Evolutionary conservation across 2,329 filamentous ascomycete species (phyloP).

Genomic region (Nigrospora sphaerica): DNA sequence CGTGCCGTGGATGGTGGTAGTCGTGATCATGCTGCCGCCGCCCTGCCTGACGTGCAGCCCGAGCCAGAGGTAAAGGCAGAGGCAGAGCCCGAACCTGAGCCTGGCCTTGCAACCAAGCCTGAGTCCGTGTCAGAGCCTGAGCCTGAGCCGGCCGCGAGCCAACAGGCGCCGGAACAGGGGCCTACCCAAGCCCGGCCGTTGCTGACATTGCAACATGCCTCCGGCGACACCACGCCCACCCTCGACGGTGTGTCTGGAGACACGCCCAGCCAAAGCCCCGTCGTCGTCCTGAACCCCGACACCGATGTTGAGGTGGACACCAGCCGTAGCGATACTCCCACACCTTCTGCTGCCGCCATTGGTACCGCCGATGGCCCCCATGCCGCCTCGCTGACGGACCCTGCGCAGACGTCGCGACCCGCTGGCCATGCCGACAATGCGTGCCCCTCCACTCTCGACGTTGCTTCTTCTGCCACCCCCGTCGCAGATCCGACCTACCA

Average conservation of each 20-base stretch:
- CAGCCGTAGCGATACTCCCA: slow-evolving; percentile 12
- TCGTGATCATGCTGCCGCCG: slow-evolving; percentile 1
- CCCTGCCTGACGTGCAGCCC: slow-evolving; percentile 7
- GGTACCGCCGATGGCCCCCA: slow-evolving; percentile 17
- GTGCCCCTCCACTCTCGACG: slow-evolving; percentile 2
- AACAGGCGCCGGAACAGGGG: not conserved
- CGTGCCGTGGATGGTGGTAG: slow-evolving; percentile 11
- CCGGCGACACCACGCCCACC: slow-evolving; percentile 4
- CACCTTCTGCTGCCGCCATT: slow-evolving; percentile 11
- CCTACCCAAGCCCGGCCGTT: not conserved
- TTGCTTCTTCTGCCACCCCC: slow-evolving; percentile 11
- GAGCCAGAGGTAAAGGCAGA: slow-evolving; percentile 1
- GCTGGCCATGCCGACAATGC: slow-evolving; percentile 1
- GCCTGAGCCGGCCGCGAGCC: not conserved
- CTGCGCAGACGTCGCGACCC: slow-evolving; percentile 7
- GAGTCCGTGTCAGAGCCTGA: slow-evolving; percentile 1
- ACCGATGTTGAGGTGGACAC: slow-evolving; percentile 3
- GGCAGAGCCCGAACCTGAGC: slow-evolving; percentile 1
- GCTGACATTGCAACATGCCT: slow-evolving; percentile 16
- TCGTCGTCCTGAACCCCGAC: not conserved
- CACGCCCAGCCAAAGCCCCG: not conserved
- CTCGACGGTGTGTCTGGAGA: slow-evolving; percentile 8
- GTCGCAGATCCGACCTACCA: slow-evolving; percentile 26
- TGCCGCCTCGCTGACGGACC: slow-evolving; percentile 12
- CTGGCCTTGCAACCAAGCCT: slow-evolving; percentile 6